Conservation (phyloP, 2,329 filamentous ascomycete genomes). For the Cadophora luteo-olivacea region DNA sequence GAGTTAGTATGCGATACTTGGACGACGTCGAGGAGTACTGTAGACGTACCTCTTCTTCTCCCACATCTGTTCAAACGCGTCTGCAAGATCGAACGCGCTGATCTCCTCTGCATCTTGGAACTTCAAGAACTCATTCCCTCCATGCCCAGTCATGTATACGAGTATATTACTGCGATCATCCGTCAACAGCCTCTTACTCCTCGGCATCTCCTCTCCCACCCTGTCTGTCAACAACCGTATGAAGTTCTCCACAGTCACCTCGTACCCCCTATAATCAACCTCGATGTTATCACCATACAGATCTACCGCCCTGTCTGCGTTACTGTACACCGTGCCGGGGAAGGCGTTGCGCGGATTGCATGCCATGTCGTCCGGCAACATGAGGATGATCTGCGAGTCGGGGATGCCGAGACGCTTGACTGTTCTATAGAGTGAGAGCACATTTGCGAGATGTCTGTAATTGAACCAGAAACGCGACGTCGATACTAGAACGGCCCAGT, state of each 20-base stretch:
- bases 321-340: conserved; percentile 97
- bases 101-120: conserved; percentile 99
- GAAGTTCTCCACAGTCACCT: conserved; percentile 99
- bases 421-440: conserved; percentile 94
- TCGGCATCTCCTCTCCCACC: conserved; percentile 91
- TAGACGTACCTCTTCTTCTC: conserved; percentile 84
- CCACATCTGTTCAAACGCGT: conserved; percentile 99
- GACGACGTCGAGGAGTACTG: no score
- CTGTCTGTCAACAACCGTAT: conserved; percentile 94
- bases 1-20: neutral
- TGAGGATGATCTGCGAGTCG: conserved; percentile 98
- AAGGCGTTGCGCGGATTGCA: conserved; percentile 99
- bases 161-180: conserved; percentile 96
- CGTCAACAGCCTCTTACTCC: conserved; percentile 91
- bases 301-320: conserved; percentile 93
- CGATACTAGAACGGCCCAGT: conserved; percentile 98
- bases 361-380: conserved; percentile 99
- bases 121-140: conserved; percentile 96
- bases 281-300: conserved; percentile 99
- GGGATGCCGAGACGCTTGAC: conserved; percentile 98
- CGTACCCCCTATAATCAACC: conserved; percentile 97
- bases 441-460: conserved; percentile 97
- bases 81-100: conserved; percentile 91
- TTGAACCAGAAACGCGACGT: conserved; percentile 99
- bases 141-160: conserved; percentile 99